Conservation (phyloP, 1,139 yeast genomes). For the Zygotorulaspora mrakii region DNA sequence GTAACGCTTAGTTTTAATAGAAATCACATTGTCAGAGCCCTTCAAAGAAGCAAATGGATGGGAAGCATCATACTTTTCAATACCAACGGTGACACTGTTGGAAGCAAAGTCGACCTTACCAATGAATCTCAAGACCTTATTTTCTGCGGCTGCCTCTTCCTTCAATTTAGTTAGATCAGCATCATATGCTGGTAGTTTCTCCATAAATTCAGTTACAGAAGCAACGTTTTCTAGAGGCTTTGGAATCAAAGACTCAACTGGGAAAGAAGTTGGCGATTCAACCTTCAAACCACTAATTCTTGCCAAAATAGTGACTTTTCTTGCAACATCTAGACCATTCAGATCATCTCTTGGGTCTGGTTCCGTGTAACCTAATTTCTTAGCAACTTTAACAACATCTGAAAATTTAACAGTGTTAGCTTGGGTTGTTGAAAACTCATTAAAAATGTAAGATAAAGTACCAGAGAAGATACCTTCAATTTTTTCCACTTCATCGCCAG, state of each 20-base stretch:
- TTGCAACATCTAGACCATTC: constrained; percentile 96
- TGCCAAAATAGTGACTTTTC: constrained; percentile 93
- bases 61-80: constrained; percentile 75
- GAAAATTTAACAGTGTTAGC: constrained; percentile 69
- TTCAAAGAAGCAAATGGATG: constrained; percentile 95
- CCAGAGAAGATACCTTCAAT: constrained; percentile 97
- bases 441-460: constrained; percentile 92
- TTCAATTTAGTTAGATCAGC: constrained; percentile 71
- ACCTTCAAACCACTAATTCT: constrained; percentile 85
- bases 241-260: constrained; percentile 91
- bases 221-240: constrained; percentile 70
- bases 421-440: constrained; percentile 75
- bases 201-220: constrained; percentile 73
- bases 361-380: constrained; percentile 90
- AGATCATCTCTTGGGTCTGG: constrained; percentile 99
- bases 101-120: constrained; percentile 80
- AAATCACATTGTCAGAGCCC: constrained; percentile 93
- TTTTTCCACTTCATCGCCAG: constrained; percentile 88
- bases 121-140: constrained; percentile 87
- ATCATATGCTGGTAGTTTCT: constrained; percentile 78
- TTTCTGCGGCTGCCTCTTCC: constrained; percentile 74
- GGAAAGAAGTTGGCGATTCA: constrained; percentile 92
- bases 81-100: constrained; percentile 74
- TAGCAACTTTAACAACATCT: constrained; percentile 84
- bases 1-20: constrained; percentile 87